These are phyloP conservation scores for Pythium chondricola DNA, from an alignment of 352 stramenopile species.

Conservation along the genomic window DNA sequence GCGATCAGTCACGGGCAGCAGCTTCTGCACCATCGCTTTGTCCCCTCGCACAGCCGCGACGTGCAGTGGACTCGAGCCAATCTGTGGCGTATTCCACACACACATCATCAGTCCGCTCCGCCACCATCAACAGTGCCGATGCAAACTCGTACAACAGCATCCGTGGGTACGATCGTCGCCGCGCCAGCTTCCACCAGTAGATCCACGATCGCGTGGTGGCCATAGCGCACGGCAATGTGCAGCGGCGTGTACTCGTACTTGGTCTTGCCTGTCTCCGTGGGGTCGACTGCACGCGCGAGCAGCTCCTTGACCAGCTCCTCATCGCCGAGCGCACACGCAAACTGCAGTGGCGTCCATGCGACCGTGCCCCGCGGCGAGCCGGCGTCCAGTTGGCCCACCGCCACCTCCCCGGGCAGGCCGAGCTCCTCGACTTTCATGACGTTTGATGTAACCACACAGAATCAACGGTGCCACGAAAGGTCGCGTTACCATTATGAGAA, in stretches of 20 bases:
- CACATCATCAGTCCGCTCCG: too few relatives aligned
- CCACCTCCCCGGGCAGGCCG: slow-evolving; percentile 22
- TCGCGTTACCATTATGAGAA: slow-evolving; percentile 8
- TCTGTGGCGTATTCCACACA: too few relatives aligned
- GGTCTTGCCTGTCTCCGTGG: slow-evolving; percentile 26
- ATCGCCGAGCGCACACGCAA: slow-evolving; percentile 68
- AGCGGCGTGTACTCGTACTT: slow-evolving; percentile 57
- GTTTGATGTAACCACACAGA: not conserved
- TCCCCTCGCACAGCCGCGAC: slow-evolving; percentile 53
- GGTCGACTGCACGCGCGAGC: slow-evolving; percentile 15
- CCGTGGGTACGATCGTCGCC: slow-evolving; percentile 22
- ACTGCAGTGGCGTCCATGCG: slow-evolving; percentile 71
- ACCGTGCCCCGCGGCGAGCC: slow-evolving; percentile 47
- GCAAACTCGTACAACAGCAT: slow-evolving; percentile 8
- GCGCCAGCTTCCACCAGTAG: slow-evolving; percentile 26
- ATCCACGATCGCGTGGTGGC: slow-evolving; percentile 45
- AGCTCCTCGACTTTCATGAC: slow-evolving; percentile 38
- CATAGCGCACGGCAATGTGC: slow-evolving; percentile 61
- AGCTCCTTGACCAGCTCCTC: slow-evolving; percentile 30
- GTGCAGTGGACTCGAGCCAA: slow-evolving; percentile 50
- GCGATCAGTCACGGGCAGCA: slow-evolving; percentile 29
- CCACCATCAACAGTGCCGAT: too few relatives aligned
- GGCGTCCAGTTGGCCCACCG: slow-evolving; percentile 34
- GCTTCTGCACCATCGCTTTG: slow-evolving; percentile 34
- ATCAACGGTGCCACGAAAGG: slow-evolving; percentile 7